Conservation (phyloP, 305 asterid species). For the Fraxinus ornus region DNA sequence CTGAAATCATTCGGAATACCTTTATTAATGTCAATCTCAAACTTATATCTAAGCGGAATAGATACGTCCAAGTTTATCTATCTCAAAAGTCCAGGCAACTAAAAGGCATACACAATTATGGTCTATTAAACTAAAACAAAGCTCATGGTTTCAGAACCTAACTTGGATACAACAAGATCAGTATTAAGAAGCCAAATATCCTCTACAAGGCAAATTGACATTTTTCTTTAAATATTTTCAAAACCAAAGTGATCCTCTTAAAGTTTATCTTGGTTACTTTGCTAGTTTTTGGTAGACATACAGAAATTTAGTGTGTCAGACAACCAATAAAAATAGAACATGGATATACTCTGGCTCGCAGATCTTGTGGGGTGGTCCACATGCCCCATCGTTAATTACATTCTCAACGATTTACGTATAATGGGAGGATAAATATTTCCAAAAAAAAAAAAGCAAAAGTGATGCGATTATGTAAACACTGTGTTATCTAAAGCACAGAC, state of each 20-base stretch:
- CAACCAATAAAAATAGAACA: neutral
- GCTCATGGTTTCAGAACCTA: neutral
- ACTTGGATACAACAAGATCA: neutral
- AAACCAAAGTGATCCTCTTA: neutral
- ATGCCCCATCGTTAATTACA: neutral
- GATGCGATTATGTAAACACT: neutral
- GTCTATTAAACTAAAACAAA: neutral
- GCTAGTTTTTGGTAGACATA: neutral
- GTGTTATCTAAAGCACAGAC: neutral
- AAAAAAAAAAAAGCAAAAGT: neutral
- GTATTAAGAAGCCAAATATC: neutral
- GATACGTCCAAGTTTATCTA: neutral
- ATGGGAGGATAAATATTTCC: neutral
- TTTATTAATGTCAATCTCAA: neutral
- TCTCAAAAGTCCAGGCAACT: neutral
- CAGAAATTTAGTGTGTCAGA: neutral
- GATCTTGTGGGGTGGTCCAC: neutral
- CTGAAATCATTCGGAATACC: neutral
- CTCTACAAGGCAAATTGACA: neutral
- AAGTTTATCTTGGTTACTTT: neutral
- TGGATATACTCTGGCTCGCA: neutral
- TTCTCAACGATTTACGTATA: slow-evolving; percentile 16
- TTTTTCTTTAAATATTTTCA: neutral
- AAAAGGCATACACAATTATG: neutral
- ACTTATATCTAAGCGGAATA: neutral